These are phyloP conservation scores for Pseudoneurospora amorphoporcata DNA, from an alignment of 495 filamentous ascomycete genomes.

Conservation along the genomic window DNA sequence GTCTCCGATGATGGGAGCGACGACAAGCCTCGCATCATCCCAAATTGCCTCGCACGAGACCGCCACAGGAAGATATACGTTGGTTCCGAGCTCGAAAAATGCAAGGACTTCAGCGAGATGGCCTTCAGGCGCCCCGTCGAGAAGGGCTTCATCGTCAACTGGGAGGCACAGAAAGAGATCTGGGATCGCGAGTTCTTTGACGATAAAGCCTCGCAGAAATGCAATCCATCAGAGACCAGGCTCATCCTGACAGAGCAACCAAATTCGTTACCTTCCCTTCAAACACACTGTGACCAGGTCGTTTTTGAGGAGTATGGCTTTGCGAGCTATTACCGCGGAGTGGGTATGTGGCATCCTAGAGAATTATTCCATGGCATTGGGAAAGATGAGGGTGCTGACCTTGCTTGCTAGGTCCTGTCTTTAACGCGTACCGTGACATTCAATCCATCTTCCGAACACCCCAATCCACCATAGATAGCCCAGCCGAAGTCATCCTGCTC, in stretches of 20 bases:
- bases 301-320: constrained; percentile 99
- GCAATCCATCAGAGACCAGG: constrained; percentile 70
- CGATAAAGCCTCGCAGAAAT: constrained; percentile 52
- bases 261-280: constrained; percentile 71
- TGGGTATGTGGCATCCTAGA: constrained; percentile 41
- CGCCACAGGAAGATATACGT: constrained; percentile 70
- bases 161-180: constrained; percentile 91
- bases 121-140: constrained; percentile 83
- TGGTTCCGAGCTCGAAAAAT: constrained; percentile 68
- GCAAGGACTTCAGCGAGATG: constrained; percentile 83
- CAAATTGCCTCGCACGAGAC: constrained; percentile 80
- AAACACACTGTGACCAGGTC: constrained; percentile 89
- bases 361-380: neutral
- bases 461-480: constrained; percentile 34
- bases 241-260: constrained; percentile 82
- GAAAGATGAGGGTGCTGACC: neutral
- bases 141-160: constrained; percentile 91
- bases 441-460: constrained; percentile 49
- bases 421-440: constrained; percentile 81
- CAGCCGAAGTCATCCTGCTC: constrained; percentile 74
- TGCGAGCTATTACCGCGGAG: constrained; percentile 64
- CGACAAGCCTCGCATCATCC: constrained; percentile 54
- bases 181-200: constrained; percentile 90
- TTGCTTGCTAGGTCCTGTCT: constrained; percentile 34
- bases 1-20: constrained; percentile 34